Percentiles rank a stretch among this genome's conserved stretches.
Conservation (phyloP, 2,329 filamentous ascomycete species). For the Epichloe scottii region DNA sequence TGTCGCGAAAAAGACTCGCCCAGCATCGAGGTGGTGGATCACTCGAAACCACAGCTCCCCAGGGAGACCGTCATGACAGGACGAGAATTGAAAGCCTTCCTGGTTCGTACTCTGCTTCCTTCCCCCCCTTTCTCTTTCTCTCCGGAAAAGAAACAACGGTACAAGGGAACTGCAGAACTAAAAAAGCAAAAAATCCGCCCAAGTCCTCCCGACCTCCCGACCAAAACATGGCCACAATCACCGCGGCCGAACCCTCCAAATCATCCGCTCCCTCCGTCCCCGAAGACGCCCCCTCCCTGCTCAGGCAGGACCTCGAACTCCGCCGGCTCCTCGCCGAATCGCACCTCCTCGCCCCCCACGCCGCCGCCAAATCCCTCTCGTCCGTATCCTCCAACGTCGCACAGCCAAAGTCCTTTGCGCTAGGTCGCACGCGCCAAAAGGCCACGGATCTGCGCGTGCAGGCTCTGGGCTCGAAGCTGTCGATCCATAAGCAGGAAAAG, state of each 20-base stretch:
- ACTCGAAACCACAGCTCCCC: constrained; percentile 31
- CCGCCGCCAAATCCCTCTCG: constrained; percentile 30
- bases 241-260: constrained; percentile 5
- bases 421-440: constrained; percentile 64
- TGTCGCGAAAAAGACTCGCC: background rate
- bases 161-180: background rate
- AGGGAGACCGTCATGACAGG: constrained; percentile 41
- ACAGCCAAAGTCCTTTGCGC: constrained; percentile 30
- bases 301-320: constrained; percentile 86
- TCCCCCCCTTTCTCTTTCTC: background rate
- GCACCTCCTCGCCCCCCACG: constrained; percentile 55
- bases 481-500: constrained; percentile 63
- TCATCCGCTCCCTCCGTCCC: constrained; percentile 22
- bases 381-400: constrained; percentile 28
- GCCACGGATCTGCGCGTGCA: constrained; percentile 76
- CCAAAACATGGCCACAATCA: constrained; percentile 12
- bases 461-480: constrained; percentile 64
- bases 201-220: constrained; percentile 38
- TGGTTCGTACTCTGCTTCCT: constrained; percentile 34
- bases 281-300: constrained; percentile 53
- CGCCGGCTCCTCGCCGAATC: constrained; percentile 87
- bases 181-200: background rate
- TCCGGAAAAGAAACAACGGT: background rate
- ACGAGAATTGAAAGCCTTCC: constrained; percentile 65
- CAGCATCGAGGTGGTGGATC: constrained; percentile 47